Conservation (phyloP, 768 basidiomycete genomes). For the Boletus coccyginus region DNA sequence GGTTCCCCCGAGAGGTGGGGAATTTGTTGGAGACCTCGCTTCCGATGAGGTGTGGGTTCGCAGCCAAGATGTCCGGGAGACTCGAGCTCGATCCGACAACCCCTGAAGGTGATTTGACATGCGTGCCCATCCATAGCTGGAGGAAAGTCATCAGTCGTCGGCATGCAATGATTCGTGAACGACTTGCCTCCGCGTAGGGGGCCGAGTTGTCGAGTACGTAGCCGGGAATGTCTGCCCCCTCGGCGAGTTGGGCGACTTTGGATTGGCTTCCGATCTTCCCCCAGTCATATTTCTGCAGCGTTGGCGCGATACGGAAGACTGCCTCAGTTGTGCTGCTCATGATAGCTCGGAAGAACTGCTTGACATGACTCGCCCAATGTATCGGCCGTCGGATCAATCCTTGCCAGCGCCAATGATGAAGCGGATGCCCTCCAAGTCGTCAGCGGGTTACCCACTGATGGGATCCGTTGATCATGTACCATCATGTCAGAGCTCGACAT, state of each 20-base stretch:
- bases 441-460: too few relatives aligned
- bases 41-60: conserved; percentile 70
- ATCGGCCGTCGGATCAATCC: too few relatives aligned
- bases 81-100: conserved; percentile 45
- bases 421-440: too few relatives aligned
- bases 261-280: conserved; percentile 79
- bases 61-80: conserved; percentile 60
- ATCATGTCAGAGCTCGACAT: too few relatives aligned
- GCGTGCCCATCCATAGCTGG: conserved; percentile 99
- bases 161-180: background rate
- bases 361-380: background rate
- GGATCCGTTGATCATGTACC: too few relatives aligned
- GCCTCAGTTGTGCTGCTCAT: conserved; percentile 28
- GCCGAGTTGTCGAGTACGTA: conserved; percentile 66
- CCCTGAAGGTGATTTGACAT: conserved; percentile 68
- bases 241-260: conserved; percentile 85
- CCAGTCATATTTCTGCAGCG: conserved; percentile 93
- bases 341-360: background rate
- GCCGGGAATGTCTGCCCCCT: conserved; percentile 54
- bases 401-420: too few relatives aligned
- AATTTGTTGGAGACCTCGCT: conserved; percentile 52
- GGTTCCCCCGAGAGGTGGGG: conserved; percentile 56
- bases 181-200: conserved; percentile 89
- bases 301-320: conserved; percentile 81
- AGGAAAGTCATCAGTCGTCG: conserved; percentile 2